Conservation (phyloP, 2,329 filamentous ascomycete species). For the Nigrograna mackinnonii region DNA sequence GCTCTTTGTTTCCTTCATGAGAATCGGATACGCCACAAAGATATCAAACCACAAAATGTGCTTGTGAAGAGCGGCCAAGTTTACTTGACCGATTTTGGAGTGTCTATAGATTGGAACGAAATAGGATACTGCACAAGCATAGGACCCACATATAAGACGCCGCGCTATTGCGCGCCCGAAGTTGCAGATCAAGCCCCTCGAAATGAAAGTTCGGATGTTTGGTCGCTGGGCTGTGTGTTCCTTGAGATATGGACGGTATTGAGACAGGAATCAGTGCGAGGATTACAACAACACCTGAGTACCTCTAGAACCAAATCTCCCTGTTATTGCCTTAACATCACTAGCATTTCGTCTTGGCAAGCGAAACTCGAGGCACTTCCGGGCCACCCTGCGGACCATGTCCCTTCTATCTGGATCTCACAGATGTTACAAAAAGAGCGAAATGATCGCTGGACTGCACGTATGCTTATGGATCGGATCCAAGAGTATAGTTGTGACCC, state of each 20-base stretch:
- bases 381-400: not conserved
- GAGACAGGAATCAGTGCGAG: not conserved
- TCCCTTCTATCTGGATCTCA: not conserved
- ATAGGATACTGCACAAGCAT: not conserved
- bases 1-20: slow-evolving; percentile 1
- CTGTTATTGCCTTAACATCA: not conserved
- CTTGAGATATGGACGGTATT: slow-evolving; percentile 2
- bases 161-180: not conserved
- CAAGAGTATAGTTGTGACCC: not conserved
- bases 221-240: slow-evolving; percentile 1
- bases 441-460: not conserved
- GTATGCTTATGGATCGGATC: not conserved
- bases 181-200: not conserved
- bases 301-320: not conserved
- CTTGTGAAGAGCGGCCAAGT: not conserved
- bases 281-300: not conserved
- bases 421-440: not conserved
- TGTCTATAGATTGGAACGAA: not conserved
- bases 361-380: not conserved
- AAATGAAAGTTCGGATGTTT: not conserved
- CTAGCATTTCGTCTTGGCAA: not conserved
- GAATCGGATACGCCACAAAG: not conserved
- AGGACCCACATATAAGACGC: not conserved
- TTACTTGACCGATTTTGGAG: slow-evolving; percentile 1
- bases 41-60: slow-evolving; percentile 1